phyloP scores from a whole-genome alignment of 2,329 filamentous ascomycete species.

The Hypoxylon rubiginosum region DNA sequence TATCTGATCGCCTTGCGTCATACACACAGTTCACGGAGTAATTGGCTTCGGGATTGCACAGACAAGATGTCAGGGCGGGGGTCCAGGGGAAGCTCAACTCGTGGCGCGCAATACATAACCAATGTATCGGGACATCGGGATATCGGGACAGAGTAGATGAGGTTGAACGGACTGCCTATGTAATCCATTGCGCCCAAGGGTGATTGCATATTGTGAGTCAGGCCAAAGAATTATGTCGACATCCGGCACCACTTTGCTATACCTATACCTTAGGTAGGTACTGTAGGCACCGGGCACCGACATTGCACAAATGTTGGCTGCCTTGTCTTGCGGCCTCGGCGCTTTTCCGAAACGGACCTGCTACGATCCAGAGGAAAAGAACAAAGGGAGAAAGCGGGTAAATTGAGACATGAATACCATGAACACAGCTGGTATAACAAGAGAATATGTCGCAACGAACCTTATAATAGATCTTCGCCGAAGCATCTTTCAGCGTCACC shows the following conservation, averaged over 20 bases:
- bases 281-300: constrained; percentile 7
- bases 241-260: constrained; percentile 22
- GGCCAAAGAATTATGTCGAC: constrained; percentile 2
- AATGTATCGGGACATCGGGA: constrained; percentile 22
- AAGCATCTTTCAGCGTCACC: constrained; percentile 75
- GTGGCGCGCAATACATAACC: constrained; percentile 16
- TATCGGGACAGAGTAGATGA: constrained; percentile 12
- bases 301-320: constrained; percentile 19
- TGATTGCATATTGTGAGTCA: constrained; percentile 27
- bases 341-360: constrained; percentile 14
- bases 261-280: too few relatives aligned
- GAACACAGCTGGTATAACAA: constrained; percentile 12
- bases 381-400: constrained; percentile 24
- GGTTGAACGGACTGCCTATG: neutral
- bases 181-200: neutral
- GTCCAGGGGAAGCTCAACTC: constrained; percentile 27
- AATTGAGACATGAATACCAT: constrained; percentile 12
- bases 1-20: constrained; percentile 38
- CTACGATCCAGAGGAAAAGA: constrained; percentile 10
- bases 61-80: constrained; percentile 14
- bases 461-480: constrained; percentile 93
- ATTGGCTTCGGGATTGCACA: constrained; percentile 33
- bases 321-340: constrained; percentile 19
- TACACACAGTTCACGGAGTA: constrained; percentile 35
- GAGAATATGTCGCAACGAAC: constrained; percentile 63